These are phyloP conservation scores for Sporothrix pseudoabietina DNA, from an alignment of 2,329 filamentous ascomycete species.

Conservation along the genomic window DNA sequence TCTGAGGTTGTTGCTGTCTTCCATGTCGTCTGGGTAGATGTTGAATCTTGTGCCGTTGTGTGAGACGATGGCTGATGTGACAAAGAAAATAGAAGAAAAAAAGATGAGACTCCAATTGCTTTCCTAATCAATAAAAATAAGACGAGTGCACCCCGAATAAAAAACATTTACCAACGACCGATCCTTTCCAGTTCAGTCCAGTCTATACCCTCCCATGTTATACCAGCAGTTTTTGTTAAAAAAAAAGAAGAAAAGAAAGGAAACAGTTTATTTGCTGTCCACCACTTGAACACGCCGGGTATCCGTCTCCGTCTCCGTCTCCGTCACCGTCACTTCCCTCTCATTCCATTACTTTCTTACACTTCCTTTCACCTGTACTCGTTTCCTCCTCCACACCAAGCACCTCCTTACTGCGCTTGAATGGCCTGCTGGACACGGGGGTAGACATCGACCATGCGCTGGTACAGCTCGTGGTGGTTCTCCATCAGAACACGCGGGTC, in stretches of 20 bases:
- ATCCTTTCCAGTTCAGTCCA: not conserved
- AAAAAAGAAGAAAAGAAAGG: not conserved
- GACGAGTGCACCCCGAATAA: not conserved
- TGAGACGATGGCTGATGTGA: not conserved
- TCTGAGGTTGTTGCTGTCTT: not conserved
- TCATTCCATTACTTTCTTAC: not conserved
- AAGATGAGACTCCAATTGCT: not conserved
- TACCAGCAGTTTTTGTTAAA: not conserved
- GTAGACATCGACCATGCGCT: conserved; percentile 77
- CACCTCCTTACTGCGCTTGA: conserved; percentile 38
- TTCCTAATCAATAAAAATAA: not conserved
- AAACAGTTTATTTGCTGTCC: not conserved
- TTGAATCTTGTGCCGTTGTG: not conserved
- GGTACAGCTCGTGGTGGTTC: conserved; percentile 80
- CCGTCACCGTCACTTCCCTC: not conserved
- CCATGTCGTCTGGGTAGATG: not conserved
- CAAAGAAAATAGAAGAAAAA: not conserved
- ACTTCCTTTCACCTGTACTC: not conserved
- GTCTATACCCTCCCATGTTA: not conserved
- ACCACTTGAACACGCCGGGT: not conserved
- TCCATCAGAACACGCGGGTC: conserved; percentile 73
- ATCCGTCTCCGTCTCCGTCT: not conserved
- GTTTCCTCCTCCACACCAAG: not conserved
- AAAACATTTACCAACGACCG: not conserved
- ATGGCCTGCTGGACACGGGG: conserved; percentile 80